Base-by-base conservation (phyloP, 805 yeast species). In the Komagataella kurtzmanii region DNA sequence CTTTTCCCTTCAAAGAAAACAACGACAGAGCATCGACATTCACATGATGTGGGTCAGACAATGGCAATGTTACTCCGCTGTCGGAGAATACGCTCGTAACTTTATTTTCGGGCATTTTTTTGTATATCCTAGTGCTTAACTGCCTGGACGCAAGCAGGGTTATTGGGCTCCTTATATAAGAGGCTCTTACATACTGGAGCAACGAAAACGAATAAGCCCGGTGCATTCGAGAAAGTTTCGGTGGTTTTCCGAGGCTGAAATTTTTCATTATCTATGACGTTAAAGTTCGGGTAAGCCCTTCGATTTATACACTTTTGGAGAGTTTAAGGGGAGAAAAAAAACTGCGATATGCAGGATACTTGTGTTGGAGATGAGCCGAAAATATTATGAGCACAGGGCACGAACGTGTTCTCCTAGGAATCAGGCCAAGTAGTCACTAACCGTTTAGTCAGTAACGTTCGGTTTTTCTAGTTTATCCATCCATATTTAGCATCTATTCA, bases 1-100 rank as follows among this genome's bases (percentile, higher is more conserved):
- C 87, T 68, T 85, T 87, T 19, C 93, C 93, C 69, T 82, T 82
- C 55, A 88, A 74, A 3, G 87, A 81, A 66, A 88, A 87, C 57
- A 85, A 70, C 40, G 69, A 55, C 17, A 69, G 49, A 10, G 46
- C 19, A 10, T 17, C 19, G 8, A 45, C 6, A 10, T 45, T 45
- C 46, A 19, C 21, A 12, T 45, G 46, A 1, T 30, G 40, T 1
- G 40, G 40, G 40, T 30, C 40, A 30, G 40, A 30, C 40, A 30
- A 14, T 10, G 40, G 40, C 40, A 30, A 30, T 30, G 40, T 30
- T 30, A 5, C 40, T 30, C 40, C 40, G n/a, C 40, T 30, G 40
- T 30, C 40, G n/a, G 40, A 30, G 14, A 30, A 30, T 10, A 30
- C 40, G 40, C 40, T 30, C 14, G 40, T 30, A 30, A 30, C 40